A percentile compares a stretch with the other conserved stretches of the same genome.
Evolutionary conservation across 371 early-diverging fungal genomes (phyloP).

Genomic region (Rhizomucor pusillus): DNA sequence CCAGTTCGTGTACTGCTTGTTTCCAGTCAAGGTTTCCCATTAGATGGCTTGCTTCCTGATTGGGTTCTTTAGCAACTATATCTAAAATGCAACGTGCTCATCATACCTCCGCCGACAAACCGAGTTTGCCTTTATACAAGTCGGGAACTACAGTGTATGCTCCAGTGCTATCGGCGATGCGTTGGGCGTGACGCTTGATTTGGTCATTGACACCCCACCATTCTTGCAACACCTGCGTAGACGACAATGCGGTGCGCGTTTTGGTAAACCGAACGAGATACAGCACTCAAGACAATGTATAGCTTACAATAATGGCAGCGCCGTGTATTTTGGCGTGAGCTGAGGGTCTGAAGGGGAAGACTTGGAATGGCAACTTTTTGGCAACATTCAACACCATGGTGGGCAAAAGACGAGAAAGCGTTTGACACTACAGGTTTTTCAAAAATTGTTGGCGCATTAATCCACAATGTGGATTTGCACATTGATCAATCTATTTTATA

Average conservation of each 20-base stretch:
- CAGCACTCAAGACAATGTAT: too few species aligned
- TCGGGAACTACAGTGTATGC: slow-evolving; percentile 48
- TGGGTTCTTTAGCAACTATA: background rate
- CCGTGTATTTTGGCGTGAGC: slow-evolving; percentile 16
- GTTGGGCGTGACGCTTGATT: slow-evolving; percentile 51
- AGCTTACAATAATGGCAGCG: slow-evolving; percentile 35
- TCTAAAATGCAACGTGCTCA: background rate
- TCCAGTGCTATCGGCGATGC: slow-evolving; percentile 46
- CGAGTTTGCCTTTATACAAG: slow-evolving; percentile 54
- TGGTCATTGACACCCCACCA: slow-evolving; percentile 53
- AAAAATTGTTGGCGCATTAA: too few species aligned
- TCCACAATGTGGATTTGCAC: too few species aligned
- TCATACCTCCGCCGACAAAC: slow-evolving; percentile 45
- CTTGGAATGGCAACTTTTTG: slow-evolving; percentile 26
- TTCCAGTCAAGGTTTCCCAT: slow-evolving; percentile 54
- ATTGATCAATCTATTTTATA: too few species aligned
- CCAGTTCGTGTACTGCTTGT: slow-evolving; percentile 38
- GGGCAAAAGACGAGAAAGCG: background rate
- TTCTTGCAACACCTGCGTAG: slow-evolving; percentile 36
- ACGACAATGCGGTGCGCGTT: too few species aligned
- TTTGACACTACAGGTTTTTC: too few species aligned
- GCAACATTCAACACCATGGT: slow-evolving; percentile 1
- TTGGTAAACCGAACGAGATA: too few species aligned
- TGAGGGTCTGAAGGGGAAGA: slow-evolving; percentile 23
- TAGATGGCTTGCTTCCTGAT: slow-evolving; percentile 53